phyloP scores from a whole-genome alignment of 2,329 filamentous ascomycete species.

The Cytospora schulzeri region DNA sequence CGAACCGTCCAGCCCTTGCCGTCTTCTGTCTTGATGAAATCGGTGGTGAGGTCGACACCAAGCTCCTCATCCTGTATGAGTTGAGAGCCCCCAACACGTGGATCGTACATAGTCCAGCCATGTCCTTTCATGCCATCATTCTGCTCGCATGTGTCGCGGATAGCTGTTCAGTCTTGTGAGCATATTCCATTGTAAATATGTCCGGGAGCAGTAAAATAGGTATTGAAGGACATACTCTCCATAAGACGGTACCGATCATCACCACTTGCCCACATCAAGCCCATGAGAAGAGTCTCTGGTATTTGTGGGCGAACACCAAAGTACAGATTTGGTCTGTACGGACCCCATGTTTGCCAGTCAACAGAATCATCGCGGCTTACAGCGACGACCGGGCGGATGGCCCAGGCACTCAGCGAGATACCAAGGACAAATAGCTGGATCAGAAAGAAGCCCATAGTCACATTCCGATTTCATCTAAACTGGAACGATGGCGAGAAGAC shows the following conservation, averaged over 20 bases:
- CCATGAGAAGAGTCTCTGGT: slow-evolving; percentile 76
- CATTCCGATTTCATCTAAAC: background rate
- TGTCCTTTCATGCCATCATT: slow-evolving; percentile 69
- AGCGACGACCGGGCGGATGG: background rate
- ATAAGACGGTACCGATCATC: slow-evolving; percentile 46
- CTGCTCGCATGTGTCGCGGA: slow-evolving; percentile 71
- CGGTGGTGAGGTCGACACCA: slow-evolving; percentile 67
- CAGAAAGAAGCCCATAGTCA: slow-evolving; percentile 11
- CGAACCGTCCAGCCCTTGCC: slow-evolving; percentile 66
- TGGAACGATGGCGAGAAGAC: background rate
- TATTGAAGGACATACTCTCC: slow-evolving; percentile 25
- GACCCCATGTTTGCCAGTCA: slow-evolving; percentile 65
- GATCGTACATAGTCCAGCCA: slow-evolving; percentile 72
- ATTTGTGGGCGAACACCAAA: slow-evolving; percentile 85
- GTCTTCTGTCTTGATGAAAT: slow-evolving; percentile 70
- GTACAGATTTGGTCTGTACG: slow-evolving; percentile 90
- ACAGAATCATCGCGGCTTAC: background rate
- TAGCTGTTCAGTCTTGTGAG: slow-evolving; percentile 44
- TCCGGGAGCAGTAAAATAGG: background rate
- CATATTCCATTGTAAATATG: background rate
- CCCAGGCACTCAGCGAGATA: slow-evolving; percentile 10
- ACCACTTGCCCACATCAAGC: slow-evolving; percentile 81
- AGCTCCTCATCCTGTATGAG: slow-evolving; percentile 68
- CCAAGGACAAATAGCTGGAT: slow-evolving; percentile 11
- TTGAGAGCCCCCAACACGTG: slow-evolving; percentile 65